These are phyloP conservation scores for Vanrija humicola DNA, from an alignment of 1,284 basidiomycete species.

Conservation along the genomic window DNA sequence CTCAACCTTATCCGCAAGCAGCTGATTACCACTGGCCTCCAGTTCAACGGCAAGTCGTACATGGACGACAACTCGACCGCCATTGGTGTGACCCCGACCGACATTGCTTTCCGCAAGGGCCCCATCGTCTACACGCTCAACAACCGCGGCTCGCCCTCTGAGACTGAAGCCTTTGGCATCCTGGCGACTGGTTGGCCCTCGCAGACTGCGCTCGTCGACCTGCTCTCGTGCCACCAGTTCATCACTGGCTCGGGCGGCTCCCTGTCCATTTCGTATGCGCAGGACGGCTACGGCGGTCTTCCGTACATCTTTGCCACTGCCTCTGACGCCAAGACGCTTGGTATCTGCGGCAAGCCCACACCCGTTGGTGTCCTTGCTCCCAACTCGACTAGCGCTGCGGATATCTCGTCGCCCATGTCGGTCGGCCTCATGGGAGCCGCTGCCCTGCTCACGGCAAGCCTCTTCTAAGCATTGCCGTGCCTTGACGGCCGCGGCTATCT, in stretches of 20 bases:
- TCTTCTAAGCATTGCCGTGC: too few species aligned
- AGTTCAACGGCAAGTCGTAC: constrained; percentile 54
- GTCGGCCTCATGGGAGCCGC: too few species aligned
- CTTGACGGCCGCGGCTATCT: too few species aligned
- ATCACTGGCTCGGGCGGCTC: constrained; percentile 38
- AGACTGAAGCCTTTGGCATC: constrained; percentile 32
- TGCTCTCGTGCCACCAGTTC: constrained; percentile 39
- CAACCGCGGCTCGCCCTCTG: constrained; percentile 52
- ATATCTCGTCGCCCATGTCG: too few species aligned
- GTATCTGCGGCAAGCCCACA: constrained; percentile 1
- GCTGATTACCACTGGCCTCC: constrained; percentile 52
- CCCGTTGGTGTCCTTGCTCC: too few species aligned
- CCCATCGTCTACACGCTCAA: constrained; percentile 65
- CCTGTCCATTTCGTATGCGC: constrained; percentile 39
- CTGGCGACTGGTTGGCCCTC: constrained; percentile 36
- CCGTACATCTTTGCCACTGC: constrained; percentile 34
- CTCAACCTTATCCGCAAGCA: constrained; percentile 70
- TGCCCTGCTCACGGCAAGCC: too few species aligned
- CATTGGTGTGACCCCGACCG: constrained; percentile 57
- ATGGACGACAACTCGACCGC: constrained; percentile 58
- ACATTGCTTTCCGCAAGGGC: constrained; percentile 69
- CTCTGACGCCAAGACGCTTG: constrained; percentile 6
- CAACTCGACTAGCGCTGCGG: too few species aligned
- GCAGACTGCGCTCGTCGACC: constrained; percentile 40
- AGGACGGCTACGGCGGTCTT: constrained; percentile 40